Base-by-base conservation (phyloP, 139 green algal species). In the Helicosporidium sp. region DNA sequence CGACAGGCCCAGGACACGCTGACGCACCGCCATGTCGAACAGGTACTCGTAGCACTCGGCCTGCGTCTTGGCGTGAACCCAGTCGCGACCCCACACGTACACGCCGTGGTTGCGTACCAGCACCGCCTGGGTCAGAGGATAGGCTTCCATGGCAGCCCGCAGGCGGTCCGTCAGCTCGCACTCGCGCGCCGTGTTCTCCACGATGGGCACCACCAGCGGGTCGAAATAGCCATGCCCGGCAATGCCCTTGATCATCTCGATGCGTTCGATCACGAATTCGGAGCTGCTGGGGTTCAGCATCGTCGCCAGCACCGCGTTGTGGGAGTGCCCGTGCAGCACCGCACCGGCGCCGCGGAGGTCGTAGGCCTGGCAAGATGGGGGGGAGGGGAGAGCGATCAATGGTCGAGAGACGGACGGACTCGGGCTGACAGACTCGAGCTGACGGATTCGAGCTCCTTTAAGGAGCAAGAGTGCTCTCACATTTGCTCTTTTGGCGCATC, bases 191-290 rank as follows among this genome's bases (percentile, higher is more conserved):
- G 86, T 95, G 75, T 95, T 95, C 60, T 95, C 85, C 45, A 95
- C 93, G 59, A 95, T 91, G 24, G 86, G 85, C 15, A 95, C 73
- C 25, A 83, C 59, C 23, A 72, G 75, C 44, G 76, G 66, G 52
- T 74, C 76, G 55, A 85, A 88, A 60, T 89, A 95, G 43, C 79
- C 82, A 46, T 91, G 78, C 18, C 70, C 80, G 31, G 72, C 69
- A 50, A 92, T 84, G 53, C 80, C 80, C 77, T 95, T 95, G 64
- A 95, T 91, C 85, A 95, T 95, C 57, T 95, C 85, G 25, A 93
- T 51, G 57, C 94, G 75, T 0, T 86, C 93, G 29, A 91, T 62
- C 0, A 41, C 54, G 60, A 95, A 93, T 65, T 93, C 81, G 13
- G 42, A 62, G 36, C 40, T 26, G 1, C 65, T 26, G 0, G 76